Evolutionary conservation across 2,329 filamentous ascomycete genomes (phyloP), one percentile per base, ranked within the genome.

Genomic region (Didymella pinodella): DNA sequence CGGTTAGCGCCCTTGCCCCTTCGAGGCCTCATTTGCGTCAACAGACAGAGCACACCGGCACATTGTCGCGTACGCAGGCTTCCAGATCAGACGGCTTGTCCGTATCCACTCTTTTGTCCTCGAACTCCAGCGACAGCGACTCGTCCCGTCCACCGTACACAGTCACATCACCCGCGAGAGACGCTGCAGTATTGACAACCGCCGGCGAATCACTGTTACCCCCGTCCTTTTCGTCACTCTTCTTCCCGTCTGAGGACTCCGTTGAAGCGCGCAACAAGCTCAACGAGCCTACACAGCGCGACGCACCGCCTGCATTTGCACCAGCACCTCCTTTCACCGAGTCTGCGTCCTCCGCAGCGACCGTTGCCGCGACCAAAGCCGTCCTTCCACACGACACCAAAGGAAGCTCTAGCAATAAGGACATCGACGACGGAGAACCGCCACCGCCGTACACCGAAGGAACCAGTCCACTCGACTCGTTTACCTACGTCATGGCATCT

Each of bases 391-490:
- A 80, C 68, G 93, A 96, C 78, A 90, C 85, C 66, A 96, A 97
- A 79, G 86, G 86, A 72, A 70, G 90, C 69, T 86, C 88, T 36
- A 88, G 88, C 59, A 87, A 87, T 69, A 95, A 95, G 77, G 86
- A 82, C 58, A 74, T 85, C 59, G 86, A 89, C 83, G 94, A 98
- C 80, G 86, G 87, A 79, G 95, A 98, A 82, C 94, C 94, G 59
- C 95, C 95, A 61, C 95, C 95, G 58, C 94, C 95, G 57, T 99
- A 99, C 79, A 93, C 91, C 68, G 94, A 98, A 86, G 93, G 94
- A 71, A 90, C 88, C 62, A 97, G 92, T 82, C 95, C 95, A 63
- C 88, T 99, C 77, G 86, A 90, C 61, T 92, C 92, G 57, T 99
- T 99, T 75, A 89, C 90, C 71, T 99, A 96, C 86, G 87, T 97